These are phyloP conservation scores for Helminthosporium solani DNA, from an alignment of 2,329 filamentous ascomycete species.

Conservation along the genomic window DNA sequence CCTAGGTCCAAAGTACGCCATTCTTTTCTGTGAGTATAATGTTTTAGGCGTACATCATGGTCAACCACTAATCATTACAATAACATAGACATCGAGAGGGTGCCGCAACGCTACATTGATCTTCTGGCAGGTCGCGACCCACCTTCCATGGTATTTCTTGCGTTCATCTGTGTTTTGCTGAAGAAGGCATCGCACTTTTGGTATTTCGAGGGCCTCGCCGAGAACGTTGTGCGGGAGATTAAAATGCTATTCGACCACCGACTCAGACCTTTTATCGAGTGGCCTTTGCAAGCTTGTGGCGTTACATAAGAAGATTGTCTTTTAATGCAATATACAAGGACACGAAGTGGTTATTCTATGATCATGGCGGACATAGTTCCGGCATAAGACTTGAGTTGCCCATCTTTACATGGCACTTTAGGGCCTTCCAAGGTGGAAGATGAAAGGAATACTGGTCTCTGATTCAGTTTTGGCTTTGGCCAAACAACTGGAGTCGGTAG, in stretches of 20 bases:
- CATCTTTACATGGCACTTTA: too few species aligned
- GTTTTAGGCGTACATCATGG: neutral
- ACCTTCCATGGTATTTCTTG: constrained; percentile 15
- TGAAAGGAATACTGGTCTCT: too few species aligned
- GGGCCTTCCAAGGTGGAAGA: too few species aligned
- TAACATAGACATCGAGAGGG: constrained; percentile 8
- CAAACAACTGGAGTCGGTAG: too few species aligned
- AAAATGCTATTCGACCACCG: constrained; percentile 6
- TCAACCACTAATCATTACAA: neutral
- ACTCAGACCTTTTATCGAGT: constrained; percentile 18
- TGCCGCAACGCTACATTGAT: constrained; percentile 14
- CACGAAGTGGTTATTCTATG: too few species aligned
- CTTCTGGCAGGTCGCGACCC: constrained; percentile 8
- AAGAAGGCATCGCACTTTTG: constrained; percentile 14
- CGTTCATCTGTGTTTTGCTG: constrained; percentile 14
- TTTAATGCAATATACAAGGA: too few species aligned
- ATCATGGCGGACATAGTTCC: too few species aligned
- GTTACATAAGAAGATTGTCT: too few species aligned
- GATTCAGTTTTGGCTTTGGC: too few species aligned
- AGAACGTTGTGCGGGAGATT: constrained; percentile 12
- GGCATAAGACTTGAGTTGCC: too few species aligned
- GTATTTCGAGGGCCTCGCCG: constrained; percentile 18
- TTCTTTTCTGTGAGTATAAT: constrained; percentile 11
- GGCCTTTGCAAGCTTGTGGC: constrained; percentile 8
- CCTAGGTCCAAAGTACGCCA: constrained; percentile 14